These are phyloP conservation scores for Talaromyces ruber DNA, from an alignment of 495 filamentous ascomycete species.

Conservation along the genomic window DNA sequence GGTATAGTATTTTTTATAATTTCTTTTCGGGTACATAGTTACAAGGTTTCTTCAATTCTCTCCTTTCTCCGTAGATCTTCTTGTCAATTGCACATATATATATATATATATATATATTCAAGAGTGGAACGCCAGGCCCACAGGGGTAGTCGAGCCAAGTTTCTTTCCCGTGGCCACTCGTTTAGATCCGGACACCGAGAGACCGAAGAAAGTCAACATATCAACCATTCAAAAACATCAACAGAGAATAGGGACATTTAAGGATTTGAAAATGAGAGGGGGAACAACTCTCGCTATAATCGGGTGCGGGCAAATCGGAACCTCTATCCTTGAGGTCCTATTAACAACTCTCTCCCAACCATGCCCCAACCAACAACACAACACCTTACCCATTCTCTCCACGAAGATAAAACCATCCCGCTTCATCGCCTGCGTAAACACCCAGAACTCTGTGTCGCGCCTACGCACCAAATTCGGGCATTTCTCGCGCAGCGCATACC, in stretches of 20 bases:
- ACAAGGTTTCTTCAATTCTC: background rate
- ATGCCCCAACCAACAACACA: constrained; percentile 2
- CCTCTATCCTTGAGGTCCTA: background rate
- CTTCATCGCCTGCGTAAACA: constrained; percentile 5
- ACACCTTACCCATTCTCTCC: background rate
- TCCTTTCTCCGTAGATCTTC: background rate
- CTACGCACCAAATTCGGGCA: constrained; percentile 4
- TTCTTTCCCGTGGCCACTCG: background rate
- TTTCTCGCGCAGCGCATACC: constrained; percentile 1
- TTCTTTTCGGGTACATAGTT: background rate
- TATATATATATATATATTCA: background rate
- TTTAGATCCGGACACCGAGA: background rate
- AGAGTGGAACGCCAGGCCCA: background rate
- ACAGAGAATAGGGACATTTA: background rate
- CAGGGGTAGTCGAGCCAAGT: background rate
- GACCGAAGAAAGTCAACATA: background rate
- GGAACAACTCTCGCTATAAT: constrained; percentile 3
- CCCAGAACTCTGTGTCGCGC: constrained; percentile 3
- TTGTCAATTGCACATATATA: background rate
- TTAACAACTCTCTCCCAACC: constrained; percentile 1
- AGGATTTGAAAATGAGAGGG: background rate
- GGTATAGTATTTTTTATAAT: background rate
- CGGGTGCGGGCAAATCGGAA: constrained; percentile 6
- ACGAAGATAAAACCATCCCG: constrained; percentile 2
- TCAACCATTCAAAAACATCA: background rate